Conservation (phyloP, 1,284 basidiomycete genomes). For the Thecaphora thlaspeos region DNA sequence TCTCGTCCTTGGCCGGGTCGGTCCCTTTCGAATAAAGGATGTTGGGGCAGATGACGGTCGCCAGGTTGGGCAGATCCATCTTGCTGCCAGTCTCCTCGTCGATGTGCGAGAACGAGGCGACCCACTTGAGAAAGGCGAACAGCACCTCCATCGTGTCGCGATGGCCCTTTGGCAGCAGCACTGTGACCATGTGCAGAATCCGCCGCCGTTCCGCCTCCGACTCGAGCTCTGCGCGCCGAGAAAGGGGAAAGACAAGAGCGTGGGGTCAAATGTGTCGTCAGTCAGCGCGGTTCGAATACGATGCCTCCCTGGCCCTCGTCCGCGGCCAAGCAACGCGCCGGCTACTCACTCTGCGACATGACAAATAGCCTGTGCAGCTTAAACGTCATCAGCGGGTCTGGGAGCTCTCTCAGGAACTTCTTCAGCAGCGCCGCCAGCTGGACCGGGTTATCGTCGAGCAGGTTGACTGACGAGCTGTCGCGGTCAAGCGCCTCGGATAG, state of each 20-base stretch:
- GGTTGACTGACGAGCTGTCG: constrained; percentile 77
- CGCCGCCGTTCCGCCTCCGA: constrained; percentile 76
- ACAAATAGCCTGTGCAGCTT: constrained; percentile 87
- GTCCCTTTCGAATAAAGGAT: constrained; percentile 83
- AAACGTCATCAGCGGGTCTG: constrained; percentile 92
- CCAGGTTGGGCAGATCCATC: constrained; percentile 95
- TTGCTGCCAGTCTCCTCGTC: constrained; percentile 97
- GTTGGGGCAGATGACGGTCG: constrained; percentile 96
- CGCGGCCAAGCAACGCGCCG: too few relatives aligned
- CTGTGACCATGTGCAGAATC: constrained; percentile 79
- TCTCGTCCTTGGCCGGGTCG: constrained; percentile 87
- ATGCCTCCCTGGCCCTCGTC: too few relatives aligned
- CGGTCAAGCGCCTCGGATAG: constrained; percentile 89
- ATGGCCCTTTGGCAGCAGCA: constrained; percentile 86
- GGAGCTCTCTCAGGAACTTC: constrained; percentile 93
- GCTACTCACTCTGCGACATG: constrained; percentile 68
- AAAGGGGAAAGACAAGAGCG: constrained; percentile 56
- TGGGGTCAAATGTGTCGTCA: too few relatives aligned
- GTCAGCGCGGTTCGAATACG: too few relatives aligned
- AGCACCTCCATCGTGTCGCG: constrained; percentile 96
- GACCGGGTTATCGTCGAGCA: constrained; percentile 92
- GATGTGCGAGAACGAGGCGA: constrained; percentile 96
- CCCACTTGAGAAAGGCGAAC: constrained; percentile 98
- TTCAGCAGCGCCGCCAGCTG: constrained; percentile 95
- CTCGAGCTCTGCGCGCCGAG: constrained; percentile 66